phyloP scores from a whole-genome alignment of 805 yeast species.

The Blastobotrys robertii region DNA sequence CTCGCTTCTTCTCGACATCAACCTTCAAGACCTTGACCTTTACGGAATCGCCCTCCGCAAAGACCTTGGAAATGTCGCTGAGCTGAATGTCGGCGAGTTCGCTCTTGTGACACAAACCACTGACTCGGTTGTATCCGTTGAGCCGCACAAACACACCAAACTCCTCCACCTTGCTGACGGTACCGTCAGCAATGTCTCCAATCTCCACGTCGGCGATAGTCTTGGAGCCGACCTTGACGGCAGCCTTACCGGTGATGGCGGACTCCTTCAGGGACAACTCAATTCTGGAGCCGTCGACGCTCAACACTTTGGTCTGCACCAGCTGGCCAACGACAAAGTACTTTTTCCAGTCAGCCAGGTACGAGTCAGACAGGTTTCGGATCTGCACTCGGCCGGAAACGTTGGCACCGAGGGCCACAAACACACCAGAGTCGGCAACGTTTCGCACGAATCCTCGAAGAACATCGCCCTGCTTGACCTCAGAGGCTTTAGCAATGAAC shows the following conservation, averaged over 20 bases:
- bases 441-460: conserved; percentile 75
- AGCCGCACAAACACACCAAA: conserved; percentile 86
- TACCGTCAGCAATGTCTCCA: conserved; percentile 69
- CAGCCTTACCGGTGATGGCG: conserved; percentile 62
- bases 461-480: conserved; percentile 58
- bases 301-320: conserved; percentile 63
- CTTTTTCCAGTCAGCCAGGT: conserved; percentile 80
- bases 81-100: conserved; percentile 60
- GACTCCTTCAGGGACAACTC: conserved; percentile 73
- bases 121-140: conserved; percentile 61
- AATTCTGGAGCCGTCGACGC: conserved; percentile 47
- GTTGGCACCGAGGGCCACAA: conserved; percentile 61
- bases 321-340: conserved; percentile 60
- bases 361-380: conserved; percentile 71
- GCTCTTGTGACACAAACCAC: conserved; percentile 81
- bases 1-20: conserved; percentile 55
- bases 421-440: conserved; percentile 64
- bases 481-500: conserved; percentile 38
- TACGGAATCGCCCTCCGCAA: conserved; percentile 84
- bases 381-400: conserved; percentile 74
- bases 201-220: conserved; percentile 50
- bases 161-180: conserved; percentile 65
- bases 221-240: conserved; percentile 17
- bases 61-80: conserved; percentile 51
- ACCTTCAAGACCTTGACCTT: conserved; percentile 68